These are phyloP conservation scores for Cyclotella cryptica DNA, from an alignment of 108 stramenopile genomes.

Conservation along the genomic window DNA sequence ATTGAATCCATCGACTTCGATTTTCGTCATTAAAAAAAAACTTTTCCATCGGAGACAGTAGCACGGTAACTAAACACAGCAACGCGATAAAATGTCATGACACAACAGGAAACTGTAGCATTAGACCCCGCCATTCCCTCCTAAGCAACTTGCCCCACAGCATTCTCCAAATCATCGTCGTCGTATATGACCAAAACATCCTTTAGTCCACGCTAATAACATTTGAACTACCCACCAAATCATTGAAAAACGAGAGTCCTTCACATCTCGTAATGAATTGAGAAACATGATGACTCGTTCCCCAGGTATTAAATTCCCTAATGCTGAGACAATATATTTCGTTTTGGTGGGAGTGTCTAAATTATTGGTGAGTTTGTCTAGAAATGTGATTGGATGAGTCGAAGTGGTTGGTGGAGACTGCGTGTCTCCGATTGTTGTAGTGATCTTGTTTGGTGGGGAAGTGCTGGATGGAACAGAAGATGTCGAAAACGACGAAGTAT, in stretches of 20 bases:
- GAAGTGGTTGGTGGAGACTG: background rate
- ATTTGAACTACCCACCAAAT: constrained; percentile 32
- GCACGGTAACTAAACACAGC: constrained; percentile 67
- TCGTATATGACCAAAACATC: constrained; percentile 6
- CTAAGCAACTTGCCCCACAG: background rate
- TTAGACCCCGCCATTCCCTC: constrained; percentile 4
- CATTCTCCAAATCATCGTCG: constrained; percentile 1
- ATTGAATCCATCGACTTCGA: constrained; percentile 26
- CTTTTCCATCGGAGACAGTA: constrained; percentile 24
- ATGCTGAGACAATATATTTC: constrained; percentile 21
- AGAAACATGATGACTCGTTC: constrained; percentile 88
- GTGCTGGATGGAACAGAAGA: background rate
- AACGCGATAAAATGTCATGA: constrained; percentile 84
- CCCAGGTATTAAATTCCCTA: constrained; percentile 67
- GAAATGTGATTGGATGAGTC: constrained; percentile 19
- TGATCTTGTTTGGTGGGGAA: background rate
- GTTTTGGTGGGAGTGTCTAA: constrained; percentile 43
- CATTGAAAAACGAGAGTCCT: constrained; percentile 53
- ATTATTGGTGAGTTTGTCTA: constrained; percentile 36
- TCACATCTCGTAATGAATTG: constrained; percentile 70
- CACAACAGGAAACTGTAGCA: constrained; percentile 79
- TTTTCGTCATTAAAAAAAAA: constrained; percentile 29
- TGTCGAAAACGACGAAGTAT: background rate
- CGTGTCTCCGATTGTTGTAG: background rate
- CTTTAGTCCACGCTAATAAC: constrained; percentile 4